Evolutionary conservation across 1,284 basidiomycete species (phyloP).

Genomic region (Cryptococcus sp.): DNA sequence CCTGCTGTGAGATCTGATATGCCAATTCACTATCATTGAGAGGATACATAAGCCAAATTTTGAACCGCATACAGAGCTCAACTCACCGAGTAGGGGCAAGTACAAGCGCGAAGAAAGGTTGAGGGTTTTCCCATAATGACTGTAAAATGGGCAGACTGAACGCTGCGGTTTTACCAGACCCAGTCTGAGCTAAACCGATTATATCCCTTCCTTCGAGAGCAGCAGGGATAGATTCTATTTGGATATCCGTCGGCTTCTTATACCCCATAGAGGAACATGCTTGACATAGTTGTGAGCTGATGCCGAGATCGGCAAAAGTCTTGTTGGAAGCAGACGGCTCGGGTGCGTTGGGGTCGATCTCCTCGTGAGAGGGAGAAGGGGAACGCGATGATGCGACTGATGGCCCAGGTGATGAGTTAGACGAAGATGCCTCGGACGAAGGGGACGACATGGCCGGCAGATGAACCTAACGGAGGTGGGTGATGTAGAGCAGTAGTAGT

Average conservation of each 20-base stretch:
- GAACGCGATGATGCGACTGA: slow-evolving; percentile 17
- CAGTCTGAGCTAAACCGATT: slow-evolving; percentile 96
- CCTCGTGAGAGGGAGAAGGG: slow-evolving; percentile 12
- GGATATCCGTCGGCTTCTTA: slow-evolving; percentile 89
- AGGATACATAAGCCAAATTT: too few relatives aligned
- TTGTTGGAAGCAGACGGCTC: slow-evolving; percentile 25
- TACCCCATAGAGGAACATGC: slow-evolving; percentile 81
- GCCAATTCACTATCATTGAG: slow-evolving; percentile 72
- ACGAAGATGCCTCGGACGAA: slow-evolving; percentile 24
- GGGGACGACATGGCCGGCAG: slow-evolving; percentile 18
- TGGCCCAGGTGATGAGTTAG: slow-evolving; percentile 16
- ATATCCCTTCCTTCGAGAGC: slow-evolving; percentile 91
- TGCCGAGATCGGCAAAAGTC: slow-evolving; percentile 66
- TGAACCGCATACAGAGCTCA: slow-evolving; percentile 1
- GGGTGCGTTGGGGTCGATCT: slow-evolving; percentile 15
- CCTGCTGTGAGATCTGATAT: slow-evolving; percentile 97
- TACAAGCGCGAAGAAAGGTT: slow-evolving; percentile 89
- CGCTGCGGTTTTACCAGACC: slow-evolving; percentile 97
- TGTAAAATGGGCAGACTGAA: slow-evolving; percentile 96
- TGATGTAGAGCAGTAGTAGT: neutral
- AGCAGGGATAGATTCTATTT: slow-evolving; percentile 82
- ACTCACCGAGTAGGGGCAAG: slow-evolving; percentile 80
- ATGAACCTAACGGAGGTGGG: too few relatives aligned
- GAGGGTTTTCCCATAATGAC: slow-evolving; percentile 94
- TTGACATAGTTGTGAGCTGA: slow-evolving; percentile 86